phyloP scores from a whole-genome alignment of 2,329 filamentous ascomycete species.

The Laburnicola sp. region DNA sequence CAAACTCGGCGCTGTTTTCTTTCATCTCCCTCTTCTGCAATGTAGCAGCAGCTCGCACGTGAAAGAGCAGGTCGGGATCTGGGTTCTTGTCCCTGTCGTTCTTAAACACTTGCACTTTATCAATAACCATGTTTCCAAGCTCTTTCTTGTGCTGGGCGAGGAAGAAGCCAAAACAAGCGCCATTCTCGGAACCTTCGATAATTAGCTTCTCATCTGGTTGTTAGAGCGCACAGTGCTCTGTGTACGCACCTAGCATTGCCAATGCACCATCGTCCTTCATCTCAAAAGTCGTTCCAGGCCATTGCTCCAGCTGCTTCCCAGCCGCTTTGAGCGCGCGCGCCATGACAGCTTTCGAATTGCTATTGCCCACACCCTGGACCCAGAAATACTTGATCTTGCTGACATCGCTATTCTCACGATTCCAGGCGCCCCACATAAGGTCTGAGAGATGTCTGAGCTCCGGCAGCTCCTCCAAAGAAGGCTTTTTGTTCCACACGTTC shows the following conservation, averaged over 20 bases:
- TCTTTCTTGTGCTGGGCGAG: constrained; percentile 23
- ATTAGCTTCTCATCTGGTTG: neutral
- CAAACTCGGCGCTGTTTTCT: too few species aligned
- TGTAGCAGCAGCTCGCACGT: neutral
- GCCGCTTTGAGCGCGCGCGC: constrained; percentile 14
- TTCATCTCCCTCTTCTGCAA: too few species aligned
- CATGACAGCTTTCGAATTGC: constrained; percentile 18
- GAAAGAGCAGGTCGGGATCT: constrained; percentile 6
- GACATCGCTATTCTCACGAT: constrained; percentile 11
- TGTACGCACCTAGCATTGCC: constrained; percentile 20
- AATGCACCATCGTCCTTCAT: constrained; percentile 18
- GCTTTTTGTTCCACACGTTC: constrained; percentile 2
- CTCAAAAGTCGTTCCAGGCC: constrained; percentile 22
- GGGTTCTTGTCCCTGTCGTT: neutral
- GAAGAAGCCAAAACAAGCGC: constrained; percentile 26
- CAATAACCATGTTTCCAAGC: constrained; percentile 20
- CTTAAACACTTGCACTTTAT: constrained; percentile 18
- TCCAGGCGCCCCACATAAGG: constrained; percentile 25
- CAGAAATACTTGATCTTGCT: constrained; percentile 23
- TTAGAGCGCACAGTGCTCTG: too few species aligned
- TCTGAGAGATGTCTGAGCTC: constrained; percentile 20
- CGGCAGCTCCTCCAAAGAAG: constrained; percentile 15
- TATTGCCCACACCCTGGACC: constrained; percentile 25
- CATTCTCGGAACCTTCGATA: constrained; percentile 20
- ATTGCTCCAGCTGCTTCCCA: constrained; percentile 9